These are phyloP conservation scores for Candida yuanshanica DNA, from an alignment of 805 yeast genomes.

Conservation along the genomic window DNA sequence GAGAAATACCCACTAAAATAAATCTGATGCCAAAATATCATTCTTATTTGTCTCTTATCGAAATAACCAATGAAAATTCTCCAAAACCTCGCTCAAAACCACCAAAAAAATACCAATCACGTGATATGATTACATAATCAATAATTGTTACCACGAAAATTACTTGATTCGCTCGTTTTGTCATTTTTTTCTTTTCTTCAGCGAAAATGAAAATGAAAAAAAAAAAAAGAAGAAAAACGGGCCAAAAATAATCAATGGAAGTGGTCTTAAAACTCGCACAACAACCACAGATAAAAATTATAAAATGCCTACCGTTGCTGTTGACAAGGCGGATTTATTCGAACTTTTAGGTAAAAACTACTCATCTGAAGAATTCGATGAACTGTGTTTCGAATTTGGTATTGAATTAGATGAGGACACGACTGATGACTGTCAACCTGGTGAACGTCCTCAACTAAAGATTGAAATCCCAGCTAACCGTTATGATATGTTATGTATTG, in stretches of 20 bases:
- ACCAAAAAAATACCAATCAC: not conserved
- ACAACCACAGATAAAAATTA: not conserved
- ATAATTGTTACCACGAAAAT: not conserved
- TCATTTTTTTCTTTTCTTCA: not conserved
- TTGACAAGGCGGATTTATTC: constrained; percentile 89
- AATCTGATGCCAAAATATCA: too few species aligned
- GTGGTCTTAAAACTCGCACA: not conserved
- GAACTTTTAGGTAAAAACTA: constrained; percentile 64
- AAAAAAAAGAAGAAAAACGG: too few species aligned
- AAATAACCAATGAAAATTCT: too few species aligned
- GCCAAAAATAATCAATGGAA: too few species aligned
- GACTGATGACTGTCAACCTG: constrained; percentile 65
- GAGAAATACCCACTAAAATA: too few species aligned
- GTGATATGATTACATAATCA: not conserved
- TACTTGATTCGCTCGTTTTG: not conserved
- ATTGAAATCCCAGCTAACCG: constrained; percentile 98
- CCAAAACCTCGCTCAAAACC: too few species aligned
- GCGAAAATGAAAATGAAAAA: not conserved
- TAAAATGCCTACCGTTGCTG: constrained; percentile 94
- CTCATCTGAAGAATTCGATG: constrained; percentile 91
- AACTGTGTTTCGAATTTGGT: constrained; percentile 95
- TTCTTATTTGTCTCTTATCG: too few species aligned
- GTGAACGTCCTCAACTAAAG: constrained; percentile 93
- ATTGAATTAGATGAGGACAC: constrained; percentile 97
- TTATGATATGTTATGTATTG: constrained; percentile 96